These are phyloP conservation scores for Populus davidiana DNA, from an alignment of 345 rosid genomes.

Conservation along the genomic window DNA sequence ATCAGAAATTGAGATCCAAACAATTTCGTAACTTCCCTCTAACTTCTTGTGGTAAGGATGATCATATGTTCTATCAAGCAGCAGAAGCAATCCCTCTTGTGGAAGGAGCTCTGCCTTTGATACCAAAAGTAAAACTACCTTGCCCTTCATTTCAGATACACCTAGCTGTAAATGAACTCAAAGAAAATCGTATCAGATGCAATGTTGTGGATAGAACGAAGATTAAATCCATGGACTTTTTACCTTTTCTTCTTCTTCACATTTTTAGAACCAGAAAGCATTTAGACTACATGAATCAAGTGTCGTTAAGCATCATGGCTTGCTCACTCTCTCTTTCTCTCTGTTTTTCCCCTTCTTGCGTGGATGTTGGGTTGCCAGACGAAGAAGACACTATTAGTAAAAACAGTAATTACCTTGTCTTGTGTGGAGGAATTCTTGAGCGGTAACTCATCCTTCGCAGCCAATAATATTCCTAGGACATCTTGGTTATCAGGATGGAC, in stretches of 20 bases:
- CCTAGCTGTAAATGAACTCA: slow-evolving; percentile 39
- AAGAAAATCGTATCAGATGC: slow-evolving; percentile 2
- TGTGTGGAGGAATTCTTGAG: slow-evolving; percentile 51
- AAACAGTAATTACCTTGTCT: slow-evolving; percentile 37
- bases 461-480: slow-evolving; percentile 48
- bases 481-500: slow-evolving; percentile 61
- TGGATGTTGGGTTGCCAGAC: background rate
- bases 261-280: background rate
- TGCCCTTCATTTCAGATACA: slow-evolving; percentile 53
- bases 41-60: slow-evolving; percentile 35
- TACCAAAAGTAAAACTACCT: slow-evolving; percentile 54
- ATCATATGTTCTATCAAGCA: slow-evolving; percentile 57
- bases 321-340: no score
- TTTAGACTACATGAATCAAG: background rate
- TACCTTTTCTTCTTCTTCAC: no score
- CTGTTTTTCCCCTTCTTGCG: background rate
- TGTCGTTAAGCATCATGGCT: background rate
- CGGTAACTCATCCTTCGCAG: slow-evolving; percentile 51
- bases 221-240: background rate
- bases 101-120: slow-evolving; percentile 56
- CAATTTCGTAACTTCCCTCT: slow-evolving; percentile 42
- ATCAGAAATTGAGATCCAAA: slow-evolving; percentile 54
- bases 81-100: slow-evolving; percentile 49
- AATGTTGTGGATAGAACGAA: no score
- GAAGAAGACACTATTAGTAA: background rate